phyloP scores from a whole-genome alignment of 176 grass and related monocot species.

The Guadua angustifolia region DNA sequence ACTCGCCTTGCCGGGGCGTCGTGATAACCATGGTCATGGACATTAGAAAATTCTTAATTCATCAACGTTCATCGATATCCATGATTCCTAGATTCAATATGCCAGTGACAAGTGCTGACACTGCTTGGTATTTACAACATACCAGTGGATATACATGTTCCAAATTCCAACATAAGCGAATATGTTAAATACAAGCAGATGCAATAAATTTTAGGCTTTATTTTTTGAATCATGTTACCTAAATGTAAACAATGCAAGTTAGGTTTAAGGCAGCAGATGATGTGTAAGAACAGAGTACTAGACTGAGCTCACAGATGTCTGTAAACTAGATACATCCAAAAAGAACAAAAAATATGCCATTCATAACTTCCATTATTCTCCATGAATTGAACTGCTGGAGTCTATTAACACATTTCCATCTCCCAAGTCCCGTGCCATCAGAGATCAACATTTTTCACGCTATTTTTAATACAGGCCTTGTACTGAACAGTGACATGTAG shows the following conservation, averaged over 20 bases:
- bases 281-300: neutral
- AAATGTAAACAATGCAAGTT: slow-evolving; percentile 9
- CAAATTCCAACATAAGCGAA: neutral
- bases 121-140: slow-evolving; percentile 22
- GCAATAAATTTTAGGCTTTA: neutral
- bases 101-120: slow-evolving; percentile 5
- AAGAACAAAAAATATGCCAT: neutral
- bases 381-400: neutral
- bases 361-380: neutral
- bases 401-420: neutral
- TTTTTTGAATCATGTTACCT: neutral
- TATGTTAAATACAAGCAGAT: neutral
- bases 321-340: slow-evolving; percentile 10
- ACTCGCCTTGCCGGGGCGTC: too few relatives aligned
- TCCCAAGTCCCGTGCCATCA: neutral
- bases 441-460: neutral
- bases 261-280: neutral
- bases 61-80: neutral
- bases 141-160: neutral
- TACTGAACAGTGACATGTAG: slow-evolving; percentile 25
- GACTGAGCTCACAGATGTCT: neutral
- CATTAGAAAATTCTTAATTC: neutral
- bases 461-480: neutral
- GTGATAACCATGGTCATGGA: neutral
- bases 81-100: neutral